phyloP scores from a whole-genome alignment of 805 yeast species.

The Candida succiphila region DNA sequence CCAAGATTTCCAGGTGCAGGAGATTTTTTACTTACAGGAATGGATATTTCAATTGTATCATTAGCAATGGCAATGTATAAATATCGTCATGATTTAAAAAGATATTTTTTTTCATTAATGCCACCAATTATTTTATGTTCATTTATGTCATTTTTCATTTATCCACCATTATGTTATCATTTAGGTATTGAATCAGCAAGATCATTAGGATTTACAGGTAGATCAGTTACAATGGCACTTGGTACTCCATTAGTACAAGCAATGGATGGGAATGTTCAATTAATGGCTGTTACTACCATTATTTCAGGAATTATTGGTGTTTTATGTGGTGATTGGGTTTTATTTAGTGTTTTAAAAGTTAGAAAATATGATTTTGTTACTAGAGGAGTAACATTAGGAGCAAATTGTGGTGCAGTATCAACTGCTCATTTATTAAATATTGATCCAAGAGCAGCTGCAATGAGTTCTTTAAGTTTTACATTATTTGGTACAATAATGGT shows the following conservation, averaged over 20 bases:
- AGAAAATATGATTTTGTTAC: conserved; percentile 60
- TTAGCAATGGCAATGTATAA: conserved; percentile 71
- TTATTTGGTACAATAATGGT: conserved; percentile 69
- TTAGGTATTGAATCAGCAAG: conserved; percentile 53
- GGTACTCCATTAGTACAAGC: conserved; percentile 69
- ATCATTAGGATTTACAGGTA: conserved; percentile 67
- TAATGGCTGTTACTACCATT: conserved; percentile 74
- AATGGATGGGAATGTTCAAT: conserved; percentile 55
- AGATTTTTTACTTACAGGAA: conserved; percentile 56
- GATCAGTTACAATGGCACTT: conserved; percentile 71
- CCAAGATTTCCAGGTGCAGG: conserved; percentile 70
- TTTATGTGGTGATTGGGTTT: conserved; percentile 46
- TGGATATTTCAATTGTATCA: conserved; percentile 73
- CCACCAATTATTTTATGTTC: conserved; percentile 51
- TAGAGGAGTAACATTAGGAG: conserved; percentile 67
- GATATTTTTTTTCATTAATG: conserved; percentile 47
- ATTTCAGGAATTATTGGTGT: conserved; percentile 72
- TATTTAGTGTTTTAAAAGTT: conserved; percentile 34
- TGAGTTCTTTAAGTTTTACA: conserved; percentile 63
- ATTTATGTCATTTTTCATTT: conserved; percentile 50
- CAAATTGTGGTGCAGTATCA: conserved; percentile 76
- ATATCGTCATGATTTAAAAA: conserved; percentile 51
- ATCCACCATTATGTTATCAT: conserved; percentile 59
- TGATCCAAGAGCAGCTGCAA: conserved; percentile 76
- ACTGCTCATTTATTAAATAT: conserved; percentile 62